phyloP scores from a whole-genome alignment of 2,329 filamentous ascomycete species.

The Microdochium paspali region DNA sequence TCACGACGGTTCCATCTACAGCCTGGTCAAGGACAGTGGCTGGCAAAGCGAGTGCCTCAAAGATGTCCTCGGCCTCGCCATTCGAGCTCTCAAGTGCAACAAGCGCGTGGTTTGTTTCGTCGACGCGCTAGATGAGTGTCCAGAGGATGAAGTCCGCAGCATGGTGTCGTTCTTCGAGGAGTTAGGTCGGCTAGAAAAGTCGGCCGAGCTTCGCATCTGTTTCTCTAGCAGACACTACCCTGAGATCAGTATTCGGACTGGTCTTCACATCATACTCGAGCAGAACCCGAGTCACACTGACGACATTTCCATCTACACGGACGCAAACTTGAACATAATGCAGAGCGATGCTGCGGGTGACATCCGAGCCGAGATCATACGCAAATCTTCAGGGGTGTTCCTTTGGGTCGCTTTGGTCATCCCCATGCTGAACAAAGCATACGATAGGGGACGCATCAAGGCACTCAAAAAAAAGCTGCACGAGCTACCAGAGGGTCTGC shows the following conservation, averaged over 20 bases:
- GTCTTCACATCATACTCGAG: no score
- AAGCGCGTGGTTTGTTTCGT: slow-evolving; percentile 7
- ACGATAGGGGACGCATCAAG: slow-evolving; percentile 20
- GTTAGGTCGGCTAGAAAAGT: neutral
- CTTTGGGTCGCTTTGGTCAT: slow-evolving; percentile 25
- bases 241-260: no score
- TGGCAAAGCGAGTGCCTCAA: slow-evolving; percentile 3
- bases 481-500: slow-evolving; percentile 26
- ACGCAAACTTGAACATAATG: no score
- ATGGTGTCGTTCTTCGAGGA: slow-evolving; percentile 9
- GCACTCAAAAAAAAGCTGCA: slow-evolving; percentile 20
- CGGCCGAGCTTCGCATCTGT: slow-evolving; percentile 16
- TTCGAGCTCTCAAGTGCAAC: slow-evolving; percentile 1
- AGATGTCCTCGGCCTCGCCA: slow-evolving; percentile 1
- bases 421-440: slow-evolving; percentile 30
- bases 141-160: slow-evolving; percentile 6
- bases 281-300: no score
- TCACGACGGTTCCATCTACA: neutral
- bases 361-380: no score
- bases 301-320: no score
- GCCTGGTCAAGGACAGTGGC: neutral
- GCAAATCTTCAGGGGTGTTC: neutral
- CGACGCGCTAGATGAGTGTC: slow-evolving; percentile 13
- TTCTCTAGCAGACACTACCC: slow-evolving; percentile 35
- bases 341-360: no score